Base-by-base conservation (phyloP, 305 asterid genomes). In the Rubia peregrina region DNA sequence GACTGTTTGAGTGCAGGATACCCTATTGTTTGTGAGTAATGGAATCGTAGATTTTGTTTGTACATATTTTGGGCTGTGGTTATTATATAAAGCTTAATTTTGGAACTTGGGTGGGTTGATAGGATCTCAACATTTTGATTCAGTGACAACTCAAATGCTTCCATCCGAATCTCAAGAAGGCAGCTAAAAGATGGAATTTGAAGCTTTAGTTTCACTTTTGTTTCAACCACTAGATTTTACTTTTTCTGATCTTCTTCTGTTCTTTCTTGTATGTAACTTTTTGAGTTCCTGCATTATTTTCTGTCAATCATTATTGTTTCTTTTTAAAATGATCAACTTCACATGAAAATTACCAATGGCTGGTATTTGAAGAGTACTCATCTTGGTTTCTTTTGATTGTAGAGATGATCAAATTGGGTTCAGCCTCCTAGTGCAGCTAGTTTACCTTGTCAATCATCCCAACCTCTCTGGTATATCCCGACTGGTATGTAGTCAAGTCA, bases 181-280 rank as follows among this genome's bases (percentile, higher is more conserved):
- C 73, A 14, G 53, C 55, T 30, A 69, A 65, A 66, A 66, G 70
- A 53, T 16, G 51, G 49, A n/a, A 46, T 56, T 41, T 49, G 13
- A 48, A 43, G 21, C 24, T 49, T 36, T 69, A 36, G 40, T 36
- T 36, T 36, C 0, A 5, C 26, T 2, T 59, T 48, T 13, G 10
- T 38, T 55, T 46, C 33, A 56, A 56, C 41, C 63, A 55, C 22
- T 19, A 13, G 64, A 24, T 24, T 59, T 59, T 36, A 11, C 43
- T 17, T 51, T 30, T 16, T 22, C 3, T 14, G 44, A 19, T 49
- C 33, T 49, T 2, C 19, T 51, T 24, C 12, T 43, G 48, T 43
- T 43, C 48, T 9, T 36, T 19, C n/a, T 9, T 61, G 17, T 5
- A 0, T 33, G 33, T n/a, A 30, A 33, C 66, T 12, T 61, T 8